A percentile compares a stretch with the other conserved stretches of the same genome.
Conservation (phyloP, 306 rosid species). For the Prinsepia uniflora region DNA sequence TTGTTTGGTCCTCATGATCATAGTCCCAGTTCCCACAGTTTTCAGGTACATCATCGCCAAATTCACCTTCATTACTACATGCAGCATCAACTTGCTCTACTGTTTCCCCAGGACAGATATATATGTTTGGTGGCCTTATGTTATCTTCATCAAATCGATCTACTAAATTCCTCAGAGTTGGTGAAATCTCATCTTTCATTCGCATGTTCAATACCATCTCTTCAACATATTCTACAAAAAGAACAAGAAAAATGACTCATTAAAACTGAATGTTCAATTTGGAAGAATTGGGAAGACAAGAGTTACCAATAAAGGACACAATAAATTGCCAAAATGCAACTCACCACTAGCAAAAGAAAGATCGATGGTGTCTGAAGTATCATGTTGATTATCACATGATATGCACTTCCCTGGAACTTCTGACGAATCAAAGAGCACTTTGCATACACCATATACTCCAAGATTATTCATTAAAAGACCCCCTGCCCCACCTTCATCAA, state of each 20-base stretch:
- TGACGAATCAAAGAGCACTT: slow-evolving; percentile 81
- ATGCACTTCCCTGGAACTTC: slow-evolving; percentile 74
- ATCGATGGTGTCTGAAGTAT: slow-evolving; percentile 60
- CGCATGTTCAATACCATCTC: slow-evolving; percentile 63
- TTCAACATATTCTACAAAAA: slow-evolving; percentile 61
- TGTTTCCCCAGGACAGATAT: slow-evolving; percentile 32
- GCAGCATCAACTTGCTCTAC: slow-evolving; percentile 40
- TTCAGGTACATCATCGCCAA: slow-evolving; percentile 45
- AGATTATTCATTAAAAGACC: slow-evolving; percentile 94
- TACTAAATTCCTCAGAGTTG: slow-evolving; percentile 66
- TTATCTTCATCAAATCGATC: slow-evolving; percentile 73
- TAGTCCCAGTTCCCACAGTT: slow-evolving; percentile 53
- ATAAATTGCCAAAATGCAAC: slow-evolving; percentile 26
- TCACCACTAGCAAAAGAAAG: slow-evolving; percentile 83
- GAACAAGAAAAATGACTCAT: slow-evolving; percentile 4
- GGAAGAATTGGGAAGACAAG: slow-evolving; percentile 6
- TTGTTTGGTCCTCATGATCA: slow-evolving; percentile 54
- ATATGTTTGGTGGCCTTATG: slow-evolving; percentile 60
- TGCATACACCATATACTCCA: slow-evolving; percentile 80
- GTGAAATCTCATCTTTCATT: slow-evolving; percentile 79
- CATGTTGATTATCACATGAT: slow-evolving; percentile 44
- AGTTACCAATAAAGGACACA: slow-evolving; percentile 26
- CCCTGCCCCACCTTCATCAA: slow-evolving; percentile 98
- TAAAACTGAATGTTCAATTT: slow-evolving; percentile 20
- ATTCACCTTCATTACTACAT: slow-evolving; percentile 39